Conservation (phyloP, 306 rosid genomes). For the Glycine latifolia region DNA sequence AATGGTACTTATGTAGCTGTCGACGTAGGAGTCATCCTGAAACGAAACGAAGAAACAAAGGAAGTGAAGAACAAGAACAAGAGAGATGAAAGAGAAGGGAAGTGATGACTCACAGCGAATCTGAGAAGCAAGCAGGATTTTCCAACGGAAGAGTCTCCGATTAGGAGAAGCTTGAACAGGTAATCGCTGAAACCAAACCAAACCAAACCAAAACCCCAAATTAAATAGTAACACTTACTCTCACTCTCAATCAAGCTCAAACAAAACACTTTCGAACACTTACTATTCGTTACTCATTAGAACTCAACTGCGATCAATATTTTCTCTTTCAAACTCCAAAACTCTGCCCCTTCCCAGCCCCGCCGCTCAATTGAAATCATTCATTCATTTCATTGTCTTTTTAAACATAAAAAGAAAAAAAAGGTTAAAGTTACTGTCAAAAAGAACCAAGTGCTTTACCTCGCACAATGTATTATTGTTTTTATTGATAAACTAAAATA, state of each 20-base stretch:
- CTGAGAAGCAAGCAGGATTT: constrained; percentile 93
- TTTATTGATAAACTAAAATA: too few relatives aligned
- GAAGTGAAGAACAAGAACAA: not conserved
- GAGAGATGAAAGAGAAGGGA: not conserved
- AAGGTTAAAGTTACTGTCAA: not conserved
- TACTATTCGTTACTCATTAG: constrained; percentile 86
- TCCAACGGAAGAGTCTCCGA: constrained; percentile 98
- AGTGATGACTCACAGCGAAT: constrained; percentile 69
- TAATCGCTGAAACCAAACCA: constrained; percentile 69
- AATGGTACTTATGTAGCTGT: constrained; percentile 94
- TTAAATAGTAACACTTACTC: not conserved
- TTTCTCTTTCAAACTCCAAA: not conserved
- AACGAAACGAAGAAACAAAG: not conserved
- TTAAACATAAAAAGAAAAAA: not conserved
- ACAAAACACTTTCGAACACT: constrained; percentile 56
- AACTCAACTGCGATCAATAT: not conserved
- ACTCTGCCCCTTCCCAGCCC: not conserved
- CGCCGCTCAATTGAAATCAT: not conserved
- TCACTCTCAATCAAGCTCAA: not conserved
- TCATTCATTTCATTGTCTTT: not conserved
- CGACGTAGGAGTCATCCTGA: constrained; percentile 95
- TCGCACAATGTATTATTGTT: too few relatives aligned
- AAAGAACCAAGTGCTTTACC: not conserved
- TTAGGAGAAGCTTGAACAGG: constrained; percentile 87
- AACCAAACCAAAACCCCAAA: not conserved